Conservation (phyloP, 352 stramenopile genomes). For the Phytophthora hybrid region DNA sequence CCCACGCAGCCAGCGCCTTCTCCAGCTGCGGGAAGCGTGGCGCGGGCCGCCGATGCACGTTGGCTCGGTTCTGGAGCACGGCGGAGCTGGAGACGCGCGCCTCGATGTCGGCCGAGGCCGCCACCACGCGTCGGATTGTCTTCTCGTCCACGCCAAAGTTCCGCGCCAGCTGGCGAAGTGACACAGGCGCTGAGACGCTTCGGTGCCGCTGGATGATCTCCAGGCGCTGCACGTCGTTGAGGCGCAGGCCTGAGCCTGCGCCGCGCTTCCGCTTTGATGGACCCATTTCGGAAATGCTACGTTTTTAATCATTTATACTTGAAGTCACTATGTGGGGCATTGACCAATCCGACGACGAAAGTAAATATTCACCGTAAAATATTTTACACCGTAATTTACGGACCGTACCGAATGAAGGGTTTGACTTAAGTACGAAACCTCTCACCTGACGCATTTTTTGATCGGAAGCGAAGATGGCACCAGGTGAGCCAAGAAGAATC, state of each 20-base stretch:
- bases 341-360: not conserved
- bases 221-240: slow-evolving; percentile 43
- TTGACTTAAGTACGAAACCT: too few species aligned
- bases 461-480: too few species aligned
- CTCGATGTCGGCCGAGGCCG: slow-evolving; percentile 27
- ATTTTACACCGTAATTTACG: too few species aligned
- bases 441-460: too few species aligned
- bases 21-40: slow-evolving; percentile 41
- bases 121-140: slow-evolving; percentile 37
- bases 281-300: not conserved
- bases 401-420: too few species aligned
- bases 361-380: too few species aligned
- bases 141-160: slow-evolving; percentile 43
- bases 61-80: slow-evolving; percentile 18
- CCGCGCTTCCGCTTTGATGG: slow-evolving; percentile 20
- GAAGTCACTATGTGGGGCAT: not conserved
- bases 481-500: too few species aligned
- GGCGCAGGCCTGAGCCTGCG: slow-evolving; percentile 19
- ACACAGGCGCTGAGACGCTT: not conserved
- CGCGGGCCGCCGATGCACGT: slow-evolving; percentile 17
- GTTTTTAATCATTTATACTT: not conserved
- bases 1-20: slow-evolving; percentile 30
- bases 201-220: slow-evolving; percentile 39
- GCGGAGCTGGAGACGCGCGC: slow-evolving; percentile 9
- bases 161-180: slow-evolving; percentile 34